A percentile compares a stretch with the other conserved stretches of the same genome.
These are phyloP conservation scores for Tritrichomonas foetus DNA, from an alignment of 208 protist species.

Conservation along the genomic window DNA sequence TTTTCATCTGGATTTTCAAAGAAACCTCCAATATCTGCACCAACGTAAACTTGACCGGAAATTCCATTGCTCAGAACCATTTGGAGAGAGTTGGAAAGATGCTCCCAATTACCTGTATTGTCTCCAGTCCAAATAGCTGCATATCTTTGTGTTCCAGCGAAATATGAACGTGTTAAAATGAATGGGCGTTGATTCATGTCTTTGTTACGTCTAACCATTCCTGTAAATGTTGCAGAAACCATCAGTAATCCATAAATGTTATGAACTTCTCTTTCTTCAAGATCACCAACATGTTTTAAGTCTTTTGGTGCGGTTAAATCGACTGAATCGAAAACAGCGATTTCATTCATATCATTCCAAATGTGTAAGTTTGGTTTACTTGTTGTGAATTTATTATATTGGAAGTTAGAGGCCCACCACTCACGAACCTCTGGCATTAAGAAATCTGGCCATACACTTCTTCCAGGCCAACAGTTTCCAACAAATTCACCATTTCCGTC, in stretches of 20 bases:
- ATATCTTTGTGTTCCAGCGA: constrained; percentile 89
- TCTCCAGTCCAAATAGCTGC: constrained; percentile 94
- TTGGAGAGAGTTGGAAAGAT: constrained; percentile 78
- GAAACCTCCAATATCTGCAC: constrained; percentile 94
- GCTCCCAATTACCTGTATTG: constrained; percentile 86
- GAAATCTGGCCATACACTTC: constrained; percentile 80
- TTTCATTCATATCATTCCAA: constrained; percentile 99
- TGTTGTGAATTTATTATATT: constrained; percentile 53
- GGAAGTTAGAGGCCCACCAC: constrained; percentile 43
- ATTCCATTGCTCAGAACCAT: constrained; percentile 87
- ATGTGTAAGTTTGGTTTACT: constrained; percentile 77
- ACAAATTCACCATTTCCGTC: constrained; percentile 69
- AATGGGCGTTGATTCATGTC: constrained; percentile 76
- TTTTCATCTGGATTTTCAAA: constrained; percentile 83
- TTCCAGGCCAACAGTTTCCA: constrained; percentile 91
- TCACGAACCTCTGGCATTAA: constrained; percentile 71
- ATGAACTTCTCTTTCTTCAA: constrained; percentile 89
- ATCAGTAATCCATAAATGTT: constrained; percentile 90
- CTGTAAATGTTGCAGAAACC: constrained; percentile 61
- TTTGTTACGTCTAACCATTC: constrained; percentile 66
- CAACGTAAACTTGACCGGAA: constrained; percentile 82
- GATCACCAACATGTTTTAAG: constrained; percentile 64
- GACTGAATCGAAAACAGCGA: constrained; percentile 85
- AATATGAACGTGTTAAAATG: constrained; percentile 92
- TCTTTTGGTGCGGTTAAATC: constrained; percentile 84